phyloP scores from a whole-genome alignment of 495 filamentous ascomycete species.

The Penicillium psychrofluorescens region DNA sequence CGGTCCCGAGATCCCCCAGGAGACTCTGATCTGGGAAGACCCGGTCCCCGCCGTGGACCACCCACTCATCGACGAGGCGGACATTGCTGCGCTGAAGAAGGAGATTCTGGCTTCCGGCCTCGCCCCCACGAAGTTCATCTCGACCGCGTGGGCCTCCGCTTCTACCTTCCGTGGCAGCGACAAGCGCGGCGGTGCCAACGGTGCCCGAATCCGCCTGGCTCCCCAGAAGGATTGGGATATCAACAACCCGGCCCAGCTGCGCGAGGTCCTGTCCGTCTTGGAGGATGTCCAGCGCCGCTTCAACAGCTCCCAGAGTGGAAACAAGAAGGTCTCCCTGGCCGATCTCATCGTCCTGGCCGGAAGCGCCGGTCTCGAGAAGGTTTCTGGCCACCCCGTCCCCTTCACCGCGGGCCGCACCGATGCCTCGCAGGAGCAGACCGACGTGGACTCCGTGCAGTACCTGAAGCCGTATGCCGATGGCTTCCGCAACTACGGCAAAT shows the following conservation, averaged over 20 bases:
- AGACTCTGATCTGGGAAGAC: constrained; percentile 60
- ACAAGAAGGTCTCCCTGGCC: constrained; percentile 64
- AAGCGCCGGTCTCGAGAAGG: constrained; percentile 34
- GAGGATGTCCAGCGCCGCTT: constrained; percentile 56
- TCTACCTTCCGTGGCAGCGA: constrained; percentile 67
- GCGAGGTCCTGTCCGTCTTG: constrained; percentile 47
- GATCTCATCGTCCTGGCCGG: constrained; percentile 65
- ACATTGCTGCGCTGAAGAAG: constrained; percentile 55
- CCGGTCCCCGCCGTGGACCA: constrained; percentile 49
- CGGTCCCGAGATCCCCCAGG: constrained; percentile 60
- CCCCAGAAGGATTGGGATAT: constrained; percentile 62
- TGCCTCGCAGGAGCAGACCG: constrained; percentile 58
- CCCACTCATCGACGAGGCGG: constrained; percentile 48
- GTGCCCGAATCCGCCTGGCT: constrained; percentile 63
- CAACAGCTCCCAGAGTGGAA: constrained; percentile 40
- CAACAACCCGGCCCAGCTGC: constrained; percentile 56
- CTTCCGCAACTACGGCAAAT: constrained; percentile 68
- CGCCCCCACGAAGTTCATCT: constrained; percentile 47
- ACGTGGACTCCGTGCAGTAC: constrained; percentile 51
- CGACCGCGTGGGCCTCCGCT: constrained; percentile 60
- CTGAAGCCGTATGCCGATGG: constrained; percentile 58
- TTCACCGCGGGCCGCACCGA: constrained; percentile 42
- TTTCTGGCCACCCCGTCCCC: constrained; percentile 30
- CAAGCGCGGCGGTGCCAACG: constrained; percentile 72
- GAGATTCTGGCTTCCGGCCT: constrained; percentile 53